Conservation (phyloP, 305 asterid genomes). For the Fraxinus latifolia region DNA sequence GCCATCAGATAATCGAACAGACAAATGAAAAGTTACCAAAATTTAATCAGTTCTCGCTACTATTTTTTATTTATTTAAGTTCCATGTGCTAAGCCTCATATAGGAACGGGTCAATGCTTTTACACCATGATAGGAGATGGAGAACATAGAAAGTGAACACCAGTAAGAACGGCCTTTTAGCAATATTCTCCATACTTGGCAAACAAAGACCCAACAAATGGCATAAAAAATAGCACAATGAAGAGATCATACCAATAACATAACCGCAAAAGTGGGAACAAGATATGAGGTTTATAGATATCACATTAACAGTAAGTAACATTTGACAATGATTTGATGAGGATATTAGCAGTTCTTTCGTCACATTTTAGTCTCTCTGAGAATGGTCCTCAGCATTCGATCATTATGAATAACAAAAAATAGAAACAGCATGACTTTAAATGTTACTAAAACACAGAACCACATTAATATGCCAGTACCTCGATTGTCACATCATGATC, state of each 20-base stretch:
- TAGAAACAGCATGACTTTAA: neutral
- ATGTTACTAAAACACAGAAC: neutral
- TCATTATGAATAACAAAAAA: neutral
- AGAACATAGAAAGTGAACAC: neutral
- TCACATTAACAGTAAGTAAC: neutral
- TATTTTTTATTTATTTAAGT: neutral
- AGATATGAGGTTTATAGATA: neutral
- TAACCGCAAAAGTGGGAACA: neutral
- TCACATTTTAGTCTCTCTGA: neutral
- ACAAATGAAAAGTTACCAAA: neutral
- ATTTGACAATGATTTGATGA: neutral
- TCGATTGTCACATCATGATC: conserved; percentile 47
- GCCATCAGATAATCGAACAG: neutral
- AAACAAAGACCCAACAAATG: neutral
- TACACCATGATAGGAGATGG: neutral
- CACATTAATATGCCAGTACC: conserved; percentile 25
- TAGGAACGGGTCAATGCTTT: neutral
- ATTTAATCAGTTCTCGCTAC: neutral
- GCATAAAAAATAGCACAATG: neutral
- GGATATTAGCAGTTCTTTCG: neutral
- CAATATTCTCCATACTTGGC: neutral
- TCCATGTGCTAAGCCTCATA: neutral
- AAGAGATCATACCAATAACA: neutral
- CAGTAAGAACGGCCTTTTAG: neutral
- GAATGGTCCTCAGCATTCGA: neutral